Percentiles rank a stretch among this genome's conserved stretches.
phyloP scores from a whole-genome alignment of 176 grass and related monocot species.

The Phragmites australis region DNA sequence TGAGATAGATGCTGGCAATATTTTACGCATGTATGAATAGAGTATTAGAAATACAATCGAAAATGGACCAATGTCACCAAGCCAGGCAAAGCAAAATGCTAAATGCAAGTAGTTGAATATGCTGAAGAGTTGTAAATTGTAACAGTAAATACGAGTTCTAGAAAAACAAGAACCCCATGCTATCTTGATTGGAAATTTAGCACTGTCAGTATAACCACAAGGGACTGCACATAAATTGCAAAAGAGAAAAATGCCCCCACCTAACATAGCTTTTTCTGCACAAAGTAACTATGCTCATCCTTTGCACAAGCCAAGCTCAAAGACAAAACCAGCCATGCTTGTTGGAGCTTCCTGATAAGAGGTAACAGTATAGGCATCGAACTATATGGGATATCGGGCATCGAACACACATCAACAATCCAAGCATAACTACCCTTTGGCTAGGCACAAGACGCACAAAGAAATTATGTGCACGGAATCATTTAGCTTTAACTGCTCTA shows the following conservation, averaged over 20 bases:
- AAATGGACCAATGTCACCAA: not conserved
- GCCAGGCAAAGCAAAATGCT: not conserved
- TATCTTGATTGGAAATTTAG: not conserved
- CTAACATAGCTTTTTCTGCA: not conserved
- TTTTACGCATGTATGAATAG: not conserved
- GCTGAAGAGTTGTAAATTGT: not conserved
- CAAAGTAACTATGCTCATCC: not conserved
- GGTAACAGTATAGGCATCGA: not conserved
- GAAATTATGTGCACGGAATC: not conserved
- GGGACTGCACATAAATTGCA: not conserved
- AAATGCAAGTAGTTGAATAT: not conserved
- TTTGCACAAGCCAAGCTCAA: not conserved
- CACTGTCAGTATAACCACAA: not conserved
- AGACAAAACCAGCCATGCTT: not conserved
- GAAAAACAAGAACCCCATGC: not conserved
- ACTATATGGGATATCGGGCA: not conserved
- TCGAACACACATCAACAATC: not conserved
- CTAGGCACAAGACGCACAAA: not conserved
- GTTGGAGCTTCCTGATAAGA: not conserved
- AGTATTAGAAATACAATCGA: slow-evolving; percentile 2
- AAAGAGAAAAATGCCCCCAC: not conserved
- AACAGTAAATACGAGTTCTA: not conserved
- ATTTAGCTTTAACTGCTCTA: not conserved
- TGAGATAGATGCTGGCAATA: not conserved
- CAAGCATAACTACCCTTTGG: not conserved